Evolutionary conservation across 768 basidiomycete species (phyloP), one percentile per base, ranked within the genome.

Genomic region (Tephrocybe sp.): DNA sequence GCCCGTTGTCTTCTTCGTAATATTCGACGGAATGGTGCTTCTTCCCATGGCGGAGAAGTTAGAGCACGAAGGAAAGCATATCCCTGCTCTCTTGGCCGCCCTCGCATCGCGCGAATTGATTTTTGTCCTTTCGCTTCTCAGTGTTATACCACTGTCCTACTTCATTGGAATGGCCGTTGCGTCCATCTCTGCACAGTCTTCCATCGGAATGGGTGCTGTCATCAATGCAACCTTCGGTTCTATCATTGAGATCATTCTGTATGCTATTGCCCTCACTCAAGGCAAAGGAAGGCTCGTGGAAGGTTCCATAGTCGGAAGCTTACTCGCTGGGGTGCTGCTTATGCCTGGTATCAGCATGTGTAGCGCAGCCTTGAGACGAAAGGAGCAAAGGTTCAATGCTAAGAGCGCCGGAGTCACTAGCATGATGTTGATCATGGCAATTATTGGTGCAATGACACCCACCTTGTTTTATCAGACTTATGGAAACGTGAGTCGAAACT

Each of bases 141-240:
- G 90, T 57, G 92, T 99, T 61, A 98, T 99, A 56, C 97, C 97
- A 0, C 77, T 99, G 16, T 94, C 91, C 7, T 99, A 99, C 74
- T 99, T 99, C 72, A 98, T 99, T 62, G 97, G 97, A 15, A 97
- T 97, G 97, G 97, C 97, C 7, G 97, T 99, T 52, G 97, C 97
- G 2, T 94, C 91, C 37, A 98, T 99, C 61, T 92, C 89, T n/a
- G 97, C 97, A 0, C 97, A 98, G 62, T 94, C 92, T 0, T 93
- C 90, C 1, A 99, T 99, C 53, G 97, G 97, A 5, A 97, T 98
- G 93, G 97, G 97, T 55, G 97, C 97, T 2, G 95, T 98, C 59
- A 98, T 99, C 75, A 99, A 99, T 64, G 97, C 97, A 1, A 93
- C 93, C 1, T 99, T 99, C 60, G 97, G 97, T 65, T 94, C 91